Percentiles rank a stretch among this genome's conserved stretches.
These are phyloP conservation scores for Dryas alaskensis DNA, from an alignment of 306 rosid species.

Conservation along the genomic window DNA sequence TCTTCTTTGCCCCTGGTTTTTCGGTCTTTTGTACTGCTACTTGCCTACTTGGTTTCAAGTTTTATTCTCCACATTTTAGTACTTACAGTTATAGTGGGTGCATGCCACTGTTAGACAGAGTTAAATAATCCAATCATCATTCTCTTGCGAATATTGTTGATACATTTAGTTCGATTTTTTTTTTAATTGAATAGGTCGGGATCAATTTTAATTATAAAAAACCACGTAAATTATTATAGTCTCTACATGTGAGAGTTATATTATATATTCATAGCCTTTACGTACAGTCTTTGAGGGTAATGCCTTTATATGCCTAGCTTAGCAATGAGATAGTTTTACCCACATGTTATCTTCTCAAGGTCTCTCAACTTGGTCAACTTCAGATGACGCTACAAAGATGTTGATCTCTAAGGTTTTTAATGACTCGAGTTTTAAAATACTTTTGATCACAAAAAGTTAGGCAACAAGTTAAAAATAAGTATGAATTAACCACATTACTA, in stretches of 20 bases:
- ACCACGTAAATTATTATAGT: too few relatives aligned
- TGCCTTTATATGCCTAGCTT: too few relatives aligned
- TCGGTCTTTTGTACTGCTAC: background rate
- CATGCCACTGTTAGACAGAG: constrained; percentile 6
- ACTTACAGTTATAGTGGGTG: background rate
- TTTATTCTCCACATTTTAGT: too few relatives aligned
- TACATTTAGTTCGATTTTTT: background rate
- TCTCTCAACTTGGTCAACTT: too few relatives aligned
- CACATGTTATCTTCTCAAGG: too few relatives aligned
- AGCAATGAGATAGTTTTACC: too few relatives aligned
- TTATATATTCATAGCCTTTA: too few relatives aligned
- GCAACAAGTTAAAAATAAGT: background rate
- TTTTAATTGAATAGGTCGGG: background rate
- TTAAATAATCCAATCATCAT: background rate
- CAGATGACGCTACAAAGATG: too few relatives aligned
- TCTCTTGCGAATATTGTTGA: background rate
- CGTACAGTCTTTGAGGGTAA: too few relatives aligned
- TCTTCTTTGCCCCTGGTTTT: constrained; percentile 8
- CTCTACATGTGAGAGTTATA: too few relatives aligned
- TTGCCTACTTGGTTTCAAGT: background rate
- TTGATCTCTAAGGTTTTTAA: too few relatives aligned
- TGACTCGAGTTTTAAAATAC: too few relatives aligned
- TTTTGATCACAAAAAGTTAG: background rate
- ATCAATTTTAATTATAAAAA: background rate
- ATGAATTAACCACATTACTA: background rate